Base-by-base conservation (phyloP, 495 filamentous ascomycete genomes). In the Xanthoparmelia taractica region DNA sequence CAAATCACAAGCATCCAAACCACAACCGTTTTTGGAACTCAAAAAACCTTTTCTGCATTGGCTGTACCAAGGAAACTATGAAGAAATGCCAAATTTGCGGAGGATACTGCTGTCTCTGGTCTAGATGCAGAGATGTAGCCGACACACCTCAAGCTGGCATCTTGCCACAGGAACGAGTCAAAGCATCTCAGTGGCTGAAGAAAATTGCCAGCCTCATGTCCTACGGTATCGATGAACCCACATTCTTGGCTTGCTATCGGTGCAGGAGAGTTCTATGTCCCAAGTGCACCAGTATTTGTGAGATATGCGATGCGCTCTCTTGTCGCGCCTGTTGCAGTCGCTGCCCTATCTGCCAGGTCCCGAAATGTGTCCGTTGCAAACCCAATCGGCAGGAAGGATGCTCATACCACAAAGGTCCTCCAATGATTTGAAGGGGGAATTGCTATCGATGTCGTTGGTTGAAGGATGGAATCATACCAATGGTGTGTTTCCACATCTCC, bases 301-400 rank as follows among this genome's bases (percentile, higher is more conserved):
- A 54, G 50, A 54, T 54, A 54, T 54, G 50, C 50, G 50, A 54
- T 54, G 29, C 15, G 2, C 50, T 54, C 33, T 33, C 12, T 31
- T 54, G 75, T 50, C 69, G 72, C 3, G 41, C 60, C 23, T 77
- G 73, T 57, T 73, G 70, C 54, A 73, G 74, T 12, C 50, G 63
- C 10, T 77, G 74, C 60, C 69, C 71, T 1, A 65, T 59, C 37
- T 76, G 75, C 48, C 64, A 63, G 12, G 70, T 74, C 62, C 64
- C 74, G 23, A 69, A 70, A 45, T 77, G 74, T 63, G 13, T 57
- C 23, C 34, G 15, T 34, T 63, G 52, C 43, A 48, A 37, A 18
- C 59, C 54, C 0, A 27, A 8, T 17, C 29, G 31, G 10, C 5
- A 45, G n/a, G 29, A 47, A 8, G 11, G 12, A 33, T 34, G 58